A percentile compares a stretch with the other conserved stretches of the same genome.
Evolutionary conservation across 345 rosid genomes (phyloP).

Genomic region (Pistacia vera): DNA sequence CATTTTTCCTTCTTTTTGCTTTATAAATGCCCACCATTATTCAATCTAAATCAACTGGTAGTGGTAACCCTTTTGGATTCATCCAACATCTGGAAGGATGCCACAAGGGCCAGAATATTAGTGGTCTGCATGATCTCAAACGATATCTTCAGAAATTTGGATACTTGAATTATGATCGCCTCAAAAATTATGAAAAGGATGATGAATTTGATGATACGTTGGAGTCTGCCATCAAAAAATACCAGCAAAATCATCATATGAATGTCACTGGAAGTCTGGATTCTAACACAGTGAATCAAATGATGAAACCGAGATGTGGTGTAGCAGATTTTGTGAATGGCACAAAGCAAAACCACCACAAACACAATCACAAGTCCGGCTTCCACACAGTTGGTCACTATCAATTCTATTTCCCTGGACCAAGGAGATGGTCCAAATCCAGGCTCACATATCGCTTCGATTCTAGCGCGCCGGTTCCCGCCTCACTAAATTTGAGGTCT

Average conservation of each 20-base stretch:
- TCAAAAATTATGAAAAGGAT: neutral
- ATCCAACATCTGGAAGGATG: conserved; percentile 3
- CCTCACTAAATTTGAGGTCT: neutral
- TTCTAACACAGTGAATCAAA: too few relatives aligned
- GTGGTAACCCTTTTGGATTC: neutral
- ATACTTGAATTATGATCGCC: conserved; percentile 12
- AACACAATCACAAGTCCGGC: conserved; percentile 15
- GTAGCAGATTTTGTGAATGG: conserved; percentile 11
- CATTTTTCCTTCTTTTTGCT: neutral
- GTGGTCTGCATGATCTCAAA: conserved; percentile 15
- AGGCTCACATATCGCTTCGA: conserved; percentile 17
- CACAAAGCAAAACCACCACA: neutral
- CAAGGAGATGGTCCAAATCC: conserved; percentile 4
- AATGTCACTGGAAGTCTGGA: conserved; percentile 26
- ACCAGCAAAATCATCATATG: conserved; percentile 16
- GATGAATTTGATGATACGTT: conserved; percentile 19
- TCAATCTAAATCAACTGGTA: too few relatives aligned
- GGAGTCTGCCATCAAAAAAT: conserved; percentile 19
- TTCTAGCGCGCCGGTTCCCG: neutral
- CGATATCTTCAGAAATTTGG: conserved; percentile 16
- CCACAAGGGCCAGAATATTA: conserved; percentile 12
- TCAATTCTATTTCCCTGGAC: neutral
- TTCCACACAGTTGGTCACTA: conserved; percentile 17
- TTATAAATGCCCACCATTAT: too few relatives aligned
- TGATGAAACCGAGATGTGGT: conserved; percentile 31